Percentiles rank a stretch among this genome's conserved stretches.
Evolutionary conservation across 345 rosid species (phyloP).

Genomic region (Hypericum perforatum): DNA sequence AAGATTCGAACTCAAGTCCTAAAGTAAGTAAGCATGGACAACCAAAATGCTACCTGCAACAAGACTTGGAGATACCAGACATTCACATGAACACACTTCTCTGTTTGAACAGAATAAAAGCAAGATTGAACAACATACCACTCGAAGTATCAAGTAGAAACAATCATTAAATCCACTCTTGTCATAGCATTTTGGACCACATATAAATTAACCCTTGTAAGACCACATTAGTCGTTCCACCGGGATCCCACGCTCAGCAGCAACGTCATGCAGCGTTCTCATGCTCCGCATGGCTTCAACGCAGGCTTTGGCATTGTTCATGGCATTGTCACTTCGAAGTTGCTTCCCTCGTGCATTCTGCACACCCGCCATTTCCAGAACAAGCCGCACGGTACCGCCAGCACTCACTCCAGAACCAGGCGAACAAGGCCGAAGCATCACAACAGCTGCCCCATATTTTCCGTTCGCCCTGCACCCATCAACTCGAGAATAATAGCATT

Average conservation of each 20-base stretch:
- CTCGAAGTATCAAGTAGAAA: too few species aligned
- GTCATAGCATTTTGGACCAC: too few species aligned
- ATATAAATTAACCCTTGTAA: too few species aligned
- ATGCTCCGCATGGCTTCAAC: constrained; percentile 70
- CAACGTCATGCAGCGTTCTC: constrained; percentile 77
- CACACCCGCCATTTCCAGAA: constrained; percentile 88
- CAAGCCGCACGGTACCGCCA: constrained; percentile 85
- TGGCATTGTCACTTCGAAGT: constrained; percentile 64
- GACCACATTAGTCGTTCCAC: constrained; percentile 51
- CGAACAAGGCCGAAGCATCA: constrained; percentile 91
- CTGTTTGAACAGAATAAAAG: too few species aligned
- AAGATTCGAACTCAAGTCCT: too few species aligned
- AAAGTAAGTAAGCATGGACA: too few species aligned
- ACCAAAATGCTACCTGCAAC: too few species aligned
- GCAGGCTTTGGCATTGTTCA: constrained; percentile 87
- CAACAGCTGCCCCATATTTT: constrained; percentile 76
- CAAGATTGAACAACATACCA: too few species aligned
- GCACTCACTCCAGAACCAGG: constrained; percentile 95
- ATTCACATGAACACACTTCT: too few species aligned
- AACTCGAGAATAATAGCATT: background rate
- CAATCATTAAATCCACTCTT: too few species aligned
- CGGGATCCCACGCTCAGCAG: constrained; percentile 80
- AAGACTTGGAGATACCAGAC: too few species aligned
- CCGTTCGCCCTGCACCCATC: constrained; percentile 55
- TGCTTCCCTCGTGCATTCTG: constrained; percentile 83